Percentiles rank a stretch among this genome's conserved stretches.
Evolutionary conservation across 331 rosid genomes (phyloP).

Genomic region (Dryas integrifolia): DNA sequence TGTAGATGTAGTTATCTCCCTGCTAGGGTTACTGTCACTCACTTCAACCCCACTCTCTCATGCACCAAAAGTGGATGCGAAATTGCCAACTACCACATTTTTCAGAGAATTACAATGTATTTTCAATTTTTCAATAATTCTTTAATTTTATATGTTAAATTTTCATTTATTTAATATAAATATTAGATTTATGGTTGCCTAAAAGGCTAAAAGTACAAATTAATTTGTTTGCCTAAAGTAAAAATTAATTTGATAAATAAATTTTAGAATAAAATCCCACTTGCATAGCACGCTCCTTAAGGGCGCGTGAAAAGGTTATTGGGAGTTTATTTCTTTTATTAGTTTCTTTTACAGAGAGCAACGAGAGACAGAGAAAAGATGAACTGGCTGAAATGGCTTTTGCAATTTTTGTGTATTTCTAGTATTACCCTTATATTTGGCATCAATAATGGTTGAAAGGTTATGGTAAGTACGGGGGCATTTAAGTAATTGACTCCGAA

Average conservation of each 20-base stretch:
- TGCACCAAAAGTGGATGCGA: constrained; percentile 31
- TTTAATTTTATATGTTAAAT: too few species aligned
- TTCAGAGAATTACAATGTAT: too few species aligned
- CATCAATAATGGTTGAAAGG: neutral
- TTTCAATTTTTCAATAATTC: neutral
- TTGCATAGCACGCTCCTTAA: constrained; percentile 7
- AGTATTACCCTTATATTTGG: neutral
- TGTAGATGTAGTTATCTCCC: constrained; percentile 60
- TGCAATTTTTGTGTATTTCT: constrained; percentile 3
- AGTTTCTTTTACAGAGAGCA: constrained; percentile 47
- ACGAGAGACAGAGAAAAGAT: constrained; percentile 45
- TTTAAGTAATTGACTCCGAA: neutral
- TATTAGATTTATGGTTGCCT: too few species aligned
- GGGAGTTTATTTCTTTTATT: constrained; percentile 8
- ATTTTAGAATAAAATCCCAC: neutral
- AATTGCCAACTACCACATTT: neutral
- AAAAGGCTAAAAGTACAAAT: too few species aligned
- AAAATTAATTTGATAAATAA: neutral
- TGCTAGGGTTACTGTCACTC: constrained; percentile 55
- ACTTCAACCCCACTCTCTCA: constrained; percentile 46
- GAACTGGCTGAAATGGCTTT: constrained; percentile 35
- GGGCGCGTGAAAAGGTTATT: constrained; percentile 33
- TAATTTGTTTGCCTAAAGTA: neutral
- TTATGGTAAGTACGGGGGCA: constrained; percentile 3
- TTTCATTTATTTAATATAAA: too few species aligned